These are phyloP conservation scores for Phoma herbarum DNA, from an alignment of 2,329 filamentous ascomycete species.

Conservation along the genomic window DNA sequence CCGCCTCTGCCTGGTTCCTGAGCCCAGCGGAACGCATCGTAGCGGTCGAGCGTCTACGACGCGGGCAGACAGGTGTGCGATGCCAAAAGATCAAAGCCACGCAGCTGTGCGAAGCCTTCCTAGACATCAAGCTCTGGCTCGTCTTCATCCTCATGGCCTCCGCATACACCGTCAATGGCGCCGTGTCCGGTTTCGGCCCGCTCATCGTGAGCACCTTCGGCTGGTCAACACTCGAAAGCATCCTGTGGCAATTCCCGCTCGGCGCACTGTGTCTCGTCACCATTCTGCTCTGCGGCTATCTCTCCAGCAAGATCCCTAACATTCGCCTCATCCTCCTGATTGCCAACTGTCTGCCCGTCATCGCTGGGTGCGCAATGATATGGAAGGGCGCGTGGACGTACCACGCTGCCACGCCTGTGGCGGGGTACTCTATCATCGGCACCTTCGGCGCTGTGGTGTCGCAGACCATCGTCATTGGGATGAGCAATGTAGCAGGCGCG, in stretches of 20 bases:
- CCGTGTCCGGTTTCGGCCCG: constrained; percentile 52
- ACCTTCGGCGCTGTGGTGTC: constrained; percentile 77
- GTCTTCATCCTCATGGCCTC: constrained; percentile 52
- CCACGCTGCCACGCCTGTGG: constrained; percentile 71
- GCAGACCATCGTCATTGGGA: constrained; percentile 65
- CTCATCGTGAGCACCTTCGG: constrained; percentile 54
- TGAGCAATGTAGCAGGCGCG: constrained; percentile 76
- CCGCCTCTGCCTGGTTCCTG: constrained; percentile 74
- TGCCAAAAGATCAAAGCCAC: constrained; percentile 63
- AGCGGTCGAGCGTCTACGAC: constrained; percentile 56
- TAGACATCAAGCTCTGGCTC: constrained; percentile 56
- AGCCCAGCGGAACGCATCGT: constrained; percentile 68
- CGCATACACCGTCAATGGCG: constrained; percentile 67
- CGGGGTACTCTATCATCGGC: constrained; percentile 76
- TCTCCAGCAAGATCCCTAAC: constrained; percentile 68
- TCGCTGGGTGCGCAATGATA: constrained; percentile 77
- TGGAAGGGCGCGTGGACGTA: constrained; percentile 73
- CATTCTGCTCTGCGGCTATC: constrained; percentile 72
- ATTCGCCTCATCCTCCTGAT: constrained; percentile 72
- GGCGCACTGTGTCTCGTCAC: constrained; percentile 72
- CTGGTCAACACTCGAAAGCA: constrained; percentile 51
- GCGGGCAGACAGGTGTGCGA: constrained; percentile 61
- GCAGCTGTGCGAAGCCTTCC: constrained; percentile 58
- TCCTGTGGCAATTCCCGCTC: constrained; percentile 74
- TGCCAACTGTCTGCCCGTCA: constrained; percentile 74